These are phyloP conservation scores for Sedum album DNA, from an alignment of 164 flowering plant species.

Conservation along the genomic window DNA sequence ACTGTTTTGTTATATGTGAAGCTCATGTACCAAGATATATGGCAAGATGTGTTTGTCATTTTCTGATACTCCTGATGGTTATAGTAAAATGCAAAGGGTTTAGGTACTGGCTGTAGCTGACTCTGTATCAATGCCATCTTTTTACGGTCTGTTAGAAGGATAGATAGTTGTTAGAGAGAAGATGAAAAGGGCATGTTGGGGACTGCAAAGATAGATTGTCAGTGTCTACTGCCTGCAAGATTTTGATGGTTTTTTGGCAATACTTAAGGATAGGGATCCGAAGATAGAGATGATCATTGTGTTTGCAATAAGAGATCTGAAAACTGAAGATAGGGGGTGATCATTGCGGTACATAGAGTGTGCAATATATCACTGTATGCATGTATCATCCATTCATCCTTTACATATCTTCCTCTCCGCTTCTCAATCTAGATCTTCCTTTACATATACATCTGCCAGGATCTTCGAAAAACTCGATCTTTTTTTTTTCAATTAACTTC, in stretches of 20 bases:
- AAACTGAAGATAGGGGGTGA: slow-evolving; percentile 1
- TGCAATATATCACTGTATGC: no score
- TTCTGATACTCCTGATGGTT: background rate
- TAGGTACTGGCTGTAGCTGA: background rate
- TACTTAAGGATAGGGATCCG: slow-evolving; percentile 2
- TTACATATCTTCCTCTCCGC: background rate
- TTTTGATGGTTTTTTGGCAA: slow-evolving; percentile 15
- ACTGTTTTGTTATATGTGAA: background rate
- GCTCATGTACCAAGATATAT: background rate
- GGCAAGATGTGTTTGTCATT: background rate
- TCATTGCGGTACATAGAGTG: no score
- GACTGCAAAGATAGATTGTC: slow-evolving; percentile 11
- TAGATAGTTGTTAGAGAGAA: background rate
- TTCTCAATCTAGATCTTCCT: background rate
- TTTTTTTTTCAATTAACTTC: background rate
- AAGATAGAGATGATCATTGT: background rate
- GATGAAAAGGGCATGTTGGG: slow-evolving; percentile 4
- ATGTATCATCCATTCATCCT: no score
- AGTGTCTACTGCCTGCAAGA: slow-evolving; percentile 13
- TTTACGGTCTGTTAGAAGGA: background rate
- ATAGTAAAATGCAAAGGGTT: background rate
- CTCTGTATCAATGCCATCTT: background rate
- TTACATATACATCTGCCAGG: slow-evolving; percentile 4
- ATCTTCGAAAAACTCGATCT: background rate
- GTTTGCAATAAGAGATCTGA: background rate